Evolutionary conservation across 2,329 filamentous ascomycete species (phyloP).

Genomic region (Claviceps pusilla): DNA sequence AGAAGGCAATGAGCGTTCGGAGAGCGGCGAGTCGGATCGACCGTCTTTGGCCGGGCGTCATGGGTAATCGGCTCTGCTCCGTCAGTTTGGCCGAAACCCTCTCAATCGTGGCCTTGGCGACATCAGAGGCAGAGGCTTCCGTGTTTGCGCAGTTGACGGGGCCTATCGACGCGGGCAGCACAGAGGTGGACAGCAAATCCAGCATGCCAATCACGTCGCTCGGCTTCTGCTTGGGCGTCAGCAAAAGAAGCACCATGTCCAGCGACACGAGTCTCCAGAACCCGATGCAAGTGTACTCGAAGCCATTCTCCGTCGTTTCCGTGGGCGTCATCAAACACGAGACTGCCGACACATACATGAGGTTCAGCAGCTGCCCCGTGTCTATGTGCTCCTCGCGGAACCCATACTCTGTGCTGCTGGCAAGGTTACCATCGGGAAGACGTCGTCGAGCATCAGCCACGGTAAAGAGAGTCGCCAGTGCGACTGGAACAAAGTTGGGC

Average conservation of each 20-base stretch:
- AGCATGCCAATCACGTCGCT: slow-evolving; percentile 50
- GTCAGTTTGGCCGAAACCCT: slow-evolving; percentile 47
- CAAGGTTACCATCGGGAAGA: slow-evolving; percentile 31
- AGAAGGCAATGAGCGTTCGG: slow-evolving; percentile 44
- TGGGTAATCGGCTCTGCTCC: slow-evolving; percentile 32
- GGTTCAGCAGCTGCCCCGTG: slow-evolving; percentile 44
- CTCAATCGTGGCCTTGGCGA: slow-evolving; percentile 39
- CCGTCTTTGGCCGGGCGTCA: slow-evolving; percentile 24
- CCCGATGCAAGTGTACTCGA: slow-evolving; percentile 18
- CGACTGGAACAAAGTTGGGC: slow-evolving; percentile 37
- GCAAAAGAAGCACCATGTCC: slow-evolving; percentile 50
- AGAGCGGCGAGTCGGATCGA: slow-evolving; percentile 32
- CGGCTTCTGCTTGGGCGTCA: slow-evolving; percentile 51
- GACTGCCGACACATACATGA: slow-evolving; percentile 49
- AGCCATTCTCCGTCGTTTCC: slow-evolving; percentile 15
- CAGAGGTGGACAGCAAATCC: slow-evolving; percentile 50
- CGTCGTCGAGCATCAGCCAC: slow-evolving; percentile 43
- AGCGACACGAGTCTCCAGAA: slow-evolving; percentile 58
- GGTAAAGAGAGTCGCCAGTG: slow-evolving; percentile 44
- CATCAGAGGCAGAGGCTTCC: slow-evolving; percentile 25
- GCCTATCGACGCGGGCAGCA: slow-evolving; percentile 48
- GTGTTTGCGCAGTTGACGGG: slow-evolving; percentile 35
- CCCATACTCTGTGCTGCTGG: slow-evolving; percentile 22
- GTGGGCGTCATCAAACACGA: slow-evolving; percentile 34
- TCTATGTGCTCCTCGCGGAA: slow-evolving; percentile 41